A percentile compares a stretch with the other conserved stretches of the same genome.
phyloP scores from a whole-genome alignment of 768 basidiomycete genomes.

The Lepiota brunneoincarnata region DNA sequence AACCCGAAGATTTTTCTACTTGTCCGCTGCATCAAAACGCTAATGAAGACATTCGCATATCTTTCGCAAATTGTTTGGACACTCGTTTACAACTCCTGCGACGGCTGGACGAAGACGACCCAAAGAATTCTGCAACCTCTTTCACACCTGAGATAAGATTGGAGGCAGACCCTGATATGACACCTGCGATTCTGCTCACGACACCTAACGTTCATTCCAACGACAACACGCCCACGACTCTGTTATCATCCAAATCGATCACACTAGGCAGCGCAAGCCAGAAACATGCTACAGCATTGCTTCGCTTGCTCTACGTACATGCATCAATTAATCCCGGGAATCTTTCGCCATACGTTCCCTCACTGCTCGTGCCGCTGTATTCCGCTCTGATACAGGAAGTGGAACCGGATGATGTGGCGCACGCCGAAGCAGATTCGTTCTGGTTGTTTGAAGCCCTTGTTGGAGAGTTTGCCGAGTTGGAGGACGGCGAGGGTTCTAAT shows the following conservation, averaged over 20 bases:
- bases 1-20: conserved; percentile 38
- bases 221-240: conserved; percentile 30
- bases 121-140: conserved; percentile 34
- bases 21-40: conserved; percentile 54
- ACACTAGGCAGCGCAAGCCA: conserved; percentile 49
- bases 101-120: conserved; percentile 20
- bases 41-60: conserved; percentile 43
- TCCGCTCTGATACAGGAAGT: conserved; percentile 59
- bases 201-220: conserved; percentile 28
- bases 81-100: conserved; percentile 47
- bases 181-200: conserved; percentile 36
- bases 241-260: conserved; percentile 45
- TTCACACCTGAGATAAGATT: conserved; percentile 36
- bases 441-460: conserved; percentile 79
- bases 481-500: conserved; percentile 60
- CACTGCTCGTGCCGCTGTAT: conserved; percentile 69
- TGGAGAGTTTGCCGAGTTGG: conserved; percentile 71
- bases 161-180: conserved; percentile 24
- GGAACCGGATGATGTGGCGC: conserved; percentile 55
- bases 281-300: conserved; percentile 58
- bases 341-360: conserved; percentile 64
- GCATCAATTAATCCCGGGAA: conserved; percentile 69
- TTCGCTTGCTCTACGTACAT: conserved; percentile 73
- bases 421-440: conserved; percentile 79
- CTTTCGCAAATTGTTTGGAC: conserved; percentile 52